phyloP scores from a whole-genome alignment of 164 flowering plant species.

The Cinnamomum chago region DNA sequence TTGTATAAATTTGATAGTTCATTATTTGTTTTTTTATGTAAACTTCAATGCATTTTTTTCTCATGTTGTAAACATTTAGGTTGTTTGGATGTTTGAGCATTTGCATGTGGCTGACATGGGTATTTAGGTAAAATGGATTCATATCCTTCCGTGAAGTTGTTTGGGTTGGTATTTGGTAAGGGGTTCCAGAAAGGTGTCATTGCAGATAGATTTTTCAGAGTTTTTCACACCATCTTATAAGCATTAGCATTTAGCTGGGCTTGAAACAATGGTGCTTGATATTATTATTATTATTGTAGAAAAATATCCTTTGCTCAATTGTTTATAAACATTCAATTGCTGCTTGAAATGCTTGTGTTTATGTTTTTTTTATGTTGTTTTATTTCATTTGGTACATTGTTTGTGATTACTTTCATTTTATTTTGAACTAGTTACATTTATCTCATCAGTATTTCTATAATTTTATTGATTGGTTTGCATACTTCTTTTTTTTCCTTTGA shows the following conservation, averaged over 20 bases:
- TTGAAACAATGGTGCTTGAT: no score
- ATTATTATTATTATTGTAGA: no score
- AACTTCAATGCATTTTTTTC: not conserved
- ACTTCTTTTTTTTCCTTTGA: constrained; percentile 1
- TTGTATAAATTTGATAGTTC: not conserved
- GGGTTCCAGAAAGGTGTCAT: no score
- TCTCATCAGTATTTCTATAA: not conserved
- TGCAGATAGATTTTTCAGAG: no score
- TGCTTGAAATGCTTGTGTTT: not conserved
- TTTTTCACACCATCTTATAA: no score
- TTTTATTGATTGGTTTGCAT: not conserved
- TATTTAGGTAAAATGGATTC: no score
- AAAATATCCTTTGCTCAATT: no score
- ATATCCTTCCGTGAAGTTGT: not conserved
- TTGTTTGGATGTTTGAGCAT: not conserved
- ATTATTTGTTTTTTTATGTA: not conserved
- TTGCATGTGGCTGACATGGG: not conserved
- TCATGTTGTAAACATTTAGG: not conserved
- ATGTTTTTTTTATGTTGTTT: not conserved
- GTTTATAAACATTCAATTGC: no score
- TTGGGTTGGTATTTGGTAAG: not conserved
- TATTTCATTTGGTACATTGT: not conserved
- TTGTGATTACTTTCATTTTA: not conserved
- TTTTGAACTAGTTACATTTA: not conserved
- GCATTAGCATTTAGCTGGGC: no score